Percentiles rank a stretch among this genome's conserved stretches.
These are phyloP conservation scores for Fusarium redolens DNA, from an alignment of 2,329 filamentous ascomycete species.

Conservation along the genomic window DNA sequence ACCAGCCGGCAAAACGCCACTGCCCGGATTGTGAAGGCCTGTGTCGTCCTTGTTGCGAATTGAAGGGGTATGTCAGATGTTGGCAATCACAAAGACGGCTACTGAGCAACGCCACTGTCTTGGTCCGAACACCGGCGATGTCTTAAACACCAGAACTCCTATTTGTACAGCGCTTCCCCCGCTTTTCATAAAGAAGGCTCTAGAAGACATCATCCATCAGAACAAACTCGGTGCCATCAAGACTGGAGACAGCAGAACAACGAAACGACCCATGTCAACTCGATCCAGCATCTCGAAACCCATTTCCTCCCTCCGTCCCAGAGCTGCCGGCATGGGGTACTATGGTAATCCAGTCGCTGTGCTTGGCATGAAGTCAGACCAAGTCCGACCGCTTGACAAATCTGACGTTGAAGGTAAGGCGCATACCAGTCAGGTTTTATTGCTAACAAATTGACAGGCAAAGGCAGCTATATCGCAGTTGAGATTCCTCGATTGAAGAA, in stretches of 20 bases:
- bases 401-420: neutral
- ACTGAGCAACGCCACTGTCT: neutral
- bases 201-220: neutral
- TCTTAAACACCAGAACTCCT: neutral
- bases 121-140: neutral
- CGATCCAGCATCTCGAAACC: neutral
- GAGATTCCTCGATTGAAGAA: neutral
- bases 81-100: neutral
- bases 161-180: neutral
- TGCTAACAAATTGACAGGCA: neutral
- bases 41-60: too few species aligned
- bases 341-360: neutral
- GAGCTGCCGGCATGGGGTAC: rapidly evolving
- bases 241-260: neutral
- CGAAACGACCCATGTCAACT: neutral
- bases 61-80: too few species aligned
- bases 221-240: too few species aligned
- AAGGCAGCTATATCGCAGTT: neutral
- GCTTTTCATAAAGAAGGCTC: neutral
- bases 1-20: neutral
- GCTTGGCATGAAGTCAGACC: neutral
- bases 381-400: neutral
- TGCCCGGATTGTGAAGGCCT: too few species aligned
- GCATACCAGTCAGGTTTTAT: too few species aligned
- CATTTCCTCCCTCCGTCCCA: neutral